Conservation (phyloP, 208 protist genomes). For the Entamoeba moshkovskii region DNA sequence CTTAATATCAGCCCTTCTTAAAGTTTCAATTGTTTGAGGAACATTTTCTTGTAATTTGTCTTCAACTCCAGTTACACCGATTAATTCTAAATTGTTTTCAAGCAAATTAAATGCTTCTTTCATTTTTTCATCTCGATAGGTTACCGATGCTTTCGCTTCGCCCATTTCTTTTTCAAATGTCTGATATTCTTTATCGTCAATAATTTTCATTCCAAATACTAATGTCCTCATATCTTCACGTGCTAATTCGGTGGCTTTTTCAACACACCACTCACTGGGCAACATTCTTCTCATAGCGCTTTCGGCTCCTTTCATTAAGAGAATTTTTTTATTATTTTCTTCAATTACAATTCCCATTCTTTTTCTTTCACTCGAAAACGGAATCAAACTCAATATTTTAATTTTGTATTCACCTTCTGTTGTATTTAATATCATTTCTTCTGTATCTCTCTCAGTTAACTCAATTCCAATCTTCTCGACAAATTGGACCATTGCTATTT, state of each 20-base stretch:
- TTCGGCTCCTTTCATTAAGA: constrained; percentile 5
- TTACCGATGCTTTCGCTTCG: background rate
- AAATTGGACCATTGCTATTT: constrained; percentile 77
- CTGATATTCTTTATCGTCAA: background rate
- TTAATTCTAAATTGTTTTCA: constrained; percentile 4
- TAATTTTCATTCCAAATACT: background rate
- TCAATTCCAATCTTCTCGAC: constrained; percentile 56
- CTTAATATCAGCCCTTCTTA: constrained; percentile 56
- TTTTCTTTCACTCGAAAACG: constrained; percentile 14
- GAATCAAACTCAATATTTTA: background rate
- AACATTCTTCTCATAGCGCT: background rate
- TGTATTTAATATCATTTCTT: constrained; percentile 32
- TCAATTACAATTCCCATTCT: constrained; percentile 17
- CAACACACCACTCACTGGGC: background rate
- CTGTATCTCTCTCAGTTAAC: constrained; percentile 28
- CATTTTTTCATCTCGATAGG: background rate
- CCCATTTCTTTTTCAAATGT: background rate
- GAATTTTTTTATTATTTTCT: background rate
- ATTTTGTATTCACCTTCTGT: constrained; percentile 17
- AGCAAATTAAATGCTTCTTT: background rate
- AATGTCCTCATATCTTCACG: constrained; percentile 1
- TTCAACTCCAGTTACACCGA: constrained; percentile 38
- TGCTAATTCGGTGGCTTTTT: constrained; percentile 2
- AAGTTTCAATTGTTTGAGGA: constrained; percentile 32
- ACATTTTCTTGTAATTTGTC: constrained; percentile 43